Evolutionary conservation across 371 early-diverging fungal species (phyloP), one percentile per base, ranked within the genome.

Genomic region (Scutellospora calospora): DNA sequence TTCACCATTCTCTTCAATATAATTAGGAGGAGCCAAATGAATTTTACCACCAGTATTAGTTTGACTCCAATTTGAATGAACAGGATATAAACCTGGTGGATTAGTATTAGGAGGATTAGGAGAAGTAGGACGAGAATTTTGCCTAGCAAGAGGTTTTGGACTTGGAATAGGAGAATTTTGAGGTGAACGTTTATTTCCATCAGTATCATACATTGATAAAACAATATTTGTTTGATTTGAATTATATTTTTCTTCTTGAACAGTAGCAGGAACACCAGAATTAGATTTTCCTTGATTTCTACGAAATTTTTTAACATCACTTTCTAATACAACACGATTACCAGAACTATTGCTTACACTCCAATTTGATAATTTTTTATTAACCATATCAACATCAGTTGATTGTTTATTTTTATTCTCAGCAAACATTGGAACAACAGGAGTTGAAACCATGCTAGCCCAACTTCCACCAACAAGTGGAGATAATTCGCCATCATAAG

Each of bases 241-340:
- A 66, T 84, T 85, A 79, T 89, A 89, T 75, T 91, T 90, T 22
- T 86, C 87, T 79, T 90, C 91, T 60, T 87, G 86, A 11, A 91
- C 89, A 3, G 90, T 90, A 35, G 87, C 86, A 11, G 89, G 90
- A 51, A 89, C 89, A 72, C 88, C 88, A 20, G 86, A 84, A 76
- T 82, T 86, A 16, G 82, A 80, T 27, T 86, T 83, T 27, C 83
- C 81, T 12, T 85, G 85, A 41, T 87, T 80, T 9, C 89, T 85
- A 76, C 88, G 81, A 60, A 85, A 86, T 51, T 83, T 82, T 41
- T 84, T 83, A 3, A 81, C 82, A 62, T 88, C 86, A 63, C 85
- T 85, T 35, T 62, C 83, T 25, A 85, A 57, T 4, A 84, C 69
- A 3, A 84, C 82, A 82, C 85, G 63, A 31, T 81, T 76, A 11